Base-by-base conservation (phyloP, 441 rosid genomes). In the Lepidium campestre region DNA sequence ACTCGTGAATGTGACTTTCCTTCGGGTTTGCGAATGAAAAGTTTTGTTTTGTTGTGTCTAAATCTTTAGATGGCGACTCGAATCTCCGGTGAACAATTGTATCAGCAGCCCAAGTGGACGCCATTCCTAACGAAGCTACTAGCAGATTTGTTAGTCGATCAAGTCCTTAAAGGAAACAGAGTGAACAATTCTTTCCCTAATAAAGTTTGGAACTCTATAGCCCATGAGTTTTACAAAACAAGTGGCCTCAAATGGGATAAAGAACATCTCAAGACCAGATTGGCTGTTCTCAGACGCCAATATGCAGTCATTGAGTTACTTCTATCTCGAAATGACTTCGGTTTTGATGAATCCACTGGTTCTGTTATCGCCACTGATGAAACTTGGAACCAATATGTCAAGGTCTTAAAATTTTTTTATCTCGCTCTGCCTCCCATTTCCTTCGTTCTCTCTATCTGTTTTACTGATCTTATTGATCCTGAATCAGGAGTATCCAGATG, bases 401-500 rank as follows among this genome's bases (percentile, higher is more conserved):
- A 76, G 86, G 90, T 85, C 61, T 56, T 29, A 35, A 35, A 12
- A 55, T 68, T 70, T 64, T 64, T 8, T 12, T 25, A 11, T 13
- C 15, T 42, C 29, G 25, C 17, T 65, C 20, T 0, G 7, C 4
- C 1, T 50, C 19, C 8, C 31, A 11, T 46, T 35, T 17, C 9
- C 29, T 32, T 60, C 13, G 2, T 11, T 52, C 9, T 52, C 10
- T 35, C 22, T 35, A 5, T 71, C 9, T 68, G 17, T 44, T 50
- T 49, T 52, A 42, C 49, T 63, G 18, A 64, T 46, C 29, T 64
- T 52, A 10, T 6, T 71, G n/a, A 18, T 27, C 23, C 3, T 45
- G 10, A 46, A 3, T 67, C 73, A 82, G 88, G 93, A n/a, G 60
- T 80, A 78, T 65, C 84, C 88, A n/a, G 88, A 83, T 57, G 85